Evolutionary conservation across 73 alveolate genomes (phyloP).

Genomic region (Symbiodinium natans): DNA sequence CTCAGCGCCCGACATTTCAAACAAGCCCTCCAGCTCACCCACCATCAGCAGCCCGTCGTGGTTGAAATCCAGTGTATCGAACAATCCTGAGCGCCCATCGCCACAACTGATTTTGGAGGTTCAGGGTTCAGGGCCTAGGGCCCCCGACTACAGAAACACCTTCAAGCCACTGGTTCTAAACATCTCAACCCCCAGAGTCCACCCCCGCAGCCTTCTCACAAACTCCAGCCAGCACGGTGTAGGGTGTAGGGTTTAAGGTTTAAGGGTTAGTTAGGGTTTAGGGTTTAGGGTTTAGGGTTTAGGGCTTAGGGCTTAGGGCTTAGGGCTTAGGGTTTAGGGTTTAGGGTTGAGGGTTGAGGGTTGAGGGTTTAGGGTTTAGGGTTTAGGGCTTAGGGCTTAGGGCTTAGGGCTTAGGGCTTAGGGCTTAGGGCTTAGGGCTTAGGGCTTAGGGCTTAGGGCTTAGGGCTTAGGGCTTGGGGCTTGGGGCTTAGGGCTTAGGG

Average conservation of each 20-base stretch:
- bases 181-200: too few relatives aligned
- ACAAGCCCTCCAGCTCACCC: slow-evolving; percentile 73
- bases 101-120: neutral
- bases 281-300: slow-evolving; percentile 12
- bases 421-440: neutral
- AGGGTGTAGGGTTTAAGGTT: neutral
- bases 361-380: neutral
- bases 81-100: slow-evolving; percentile 10
- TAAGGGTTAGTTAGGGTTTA: slow-evolving; percentile 28
- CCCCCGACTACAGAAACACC: too few relatives aligned
- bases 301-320: neutral
- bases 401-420: too few relatives aligned
- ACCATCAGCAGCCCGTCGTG: slow-evolving; percentile 38
- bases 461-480: neutral
- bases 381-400: too few relatives aligned
- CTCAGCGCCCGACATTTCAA: slow-evolving; percentile 54
- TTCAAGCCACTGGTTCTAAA: too few relatives aligned
- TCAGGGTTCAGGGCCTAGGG: neutral
- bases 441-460: slow-evolving; percentile 24
- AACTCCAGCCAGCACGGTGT: too few relatives aligned
- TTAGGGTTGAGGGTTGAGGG: neutral
- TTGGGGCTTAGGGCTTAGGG: too few relatives aligned
- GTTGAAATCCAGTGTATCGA: slow-evolving; percentile 64
- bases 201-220: too few relatives aligned
- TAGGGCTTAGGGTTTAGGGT: neutral